Base-by-base conservation (phyloP, 169 alveolate species). In the Eimeria maxima region DNA sequence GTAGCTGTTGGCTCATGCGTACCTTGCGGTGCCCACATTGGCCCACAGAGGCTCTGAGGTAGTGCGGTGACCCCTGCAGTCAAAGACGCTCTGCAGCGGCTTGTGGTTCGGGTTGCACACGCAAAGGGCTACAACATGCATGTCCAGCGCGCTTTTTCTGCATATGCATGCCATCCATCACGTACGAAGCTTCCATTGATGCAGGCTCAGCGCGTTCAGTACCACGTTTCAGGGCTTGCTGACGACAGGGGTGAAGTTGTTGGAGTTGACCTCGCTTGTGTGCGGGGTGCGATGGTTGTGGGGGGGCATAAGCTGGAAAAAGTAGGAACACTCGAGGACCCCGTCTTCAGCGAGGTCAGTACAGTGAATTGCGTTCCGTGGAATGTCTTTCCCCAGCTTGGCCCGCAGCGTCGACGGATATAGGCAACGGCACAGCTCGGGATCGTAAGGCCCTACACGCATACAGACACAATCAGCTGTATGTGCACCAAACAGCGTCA, bases 311-410 rank as follows among this genome's bases (percentile, higher is more conserved):
- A 86, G 63, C 80, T 86, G 65, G 63, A 93, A 93, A 18, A 93
- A 81, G 94, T 93, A 93, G n/a, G 80, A 63, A 29, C 95, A 97
- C 96, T 98, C 99, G 27, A 97, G 94, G 57, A 95, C 97, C 44
- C 99, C 99, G 97, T 98, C 99, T 90, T 98, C 99, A 20, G 96
- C 97, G 57, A 98, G 97, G 93, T 98, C 99, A 18, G 99, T 98
- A 96, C 99, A 98, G 96, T 98, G 99, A 57, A 98, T 96, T 29
- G 98, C 99, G 95, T 98, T 98, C 71, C 95, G 95, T 74, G 98
- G 98, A 57, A 98, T 96, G 95, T 98, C 98, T 29, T 90, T 55
- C 55, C 99, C 99, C 96, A 97, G 98, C 95, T 94, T 97, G 7
- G 99, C 99, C 95, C 99, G 98, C 71, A 98, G 97, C 20, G 99